Evolutionary conservation across 768 basidiomycete species (phyloP).

Genomic region (Lanmaoa rubissima): DNA sequence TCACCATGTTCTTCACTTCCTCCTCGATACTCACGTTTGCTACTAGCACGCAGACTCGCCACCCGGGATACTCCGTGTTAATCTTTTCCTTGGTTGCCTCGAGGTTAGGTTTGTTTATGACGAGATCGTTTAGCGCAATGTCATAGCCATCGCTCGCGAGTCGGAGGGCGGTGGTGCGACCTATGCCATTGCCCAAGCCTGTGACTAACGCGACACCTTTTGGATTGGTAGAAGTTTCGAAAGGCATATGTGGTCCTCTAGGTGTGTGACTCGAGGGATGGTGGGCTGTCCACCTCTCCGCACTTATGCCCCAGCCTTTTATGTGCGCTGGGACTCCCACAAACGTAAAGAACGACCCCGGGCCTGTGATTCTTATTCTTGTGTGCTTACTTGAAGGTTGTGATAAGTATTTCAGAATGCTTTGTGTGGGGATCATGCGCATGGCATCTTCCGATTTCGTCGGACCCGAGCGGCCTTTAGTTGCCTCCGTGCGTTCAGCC

Average conservation of each 20-base stretch:
- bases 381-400: not conserved
- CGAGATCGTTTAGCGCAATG: slow-evolving; percentile 36
- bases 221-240: not conserved
- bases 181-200: slow-evolving; percentile 34
- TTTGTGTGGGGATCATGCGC: not conserved
- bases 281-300: not conserved
- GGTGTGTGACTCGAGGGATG: not conserved
- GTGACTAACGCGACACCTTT: slow-evolving; percentile 34
- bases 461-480: not conserved
- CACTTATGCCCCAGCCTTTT: not conserved
- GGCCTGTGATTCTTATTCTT: not conserved
- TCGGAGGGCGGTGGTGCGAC: slow-evolving; percentile 33
- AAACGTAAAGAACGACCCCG: not conserved
- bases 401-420: not conserved
- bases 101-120: slow-evolving; percentile 16
- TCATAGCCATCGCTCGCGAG: slow-evolving; percentile 39
- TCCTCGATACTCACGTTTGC: slow-evolving; percentile 31
- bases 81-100: slow-evolving; percentile 18
- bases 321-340: not conserved
- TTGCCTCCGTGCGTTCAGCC: not conserved
- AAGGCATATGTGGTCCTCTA: slow-evolving; percentile 3
- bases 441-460: not conserved
- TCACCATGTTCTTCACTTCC: slow-evolving; percentile 32
- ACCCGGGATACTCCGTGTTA: not conserved
- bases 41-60: slow-evolving; percentile 6